Conservation (phyloP, 306 rosid species). For the Castanea sativa region DNA sequence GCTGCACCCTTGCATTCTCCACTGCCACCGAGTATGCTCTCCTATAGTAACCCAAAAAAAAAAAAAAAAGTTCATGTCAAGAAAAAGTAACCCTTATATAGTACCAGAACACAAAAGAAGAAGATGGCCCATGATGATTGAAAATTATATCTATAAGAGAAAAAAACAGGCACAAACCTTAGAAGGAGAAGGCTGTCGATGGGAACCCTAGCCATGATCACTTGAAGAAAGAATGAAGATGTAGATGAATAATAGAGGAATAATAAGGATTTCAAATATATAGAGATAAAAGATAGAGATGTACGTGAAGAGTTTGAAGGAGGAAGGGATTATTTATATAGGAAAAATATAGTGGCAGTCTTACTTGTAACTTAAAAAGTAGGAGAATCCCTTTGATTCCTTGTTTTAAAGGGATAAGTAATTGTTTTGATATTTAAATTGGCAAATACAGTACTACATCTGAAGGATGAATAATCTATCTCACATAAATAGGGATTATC, state of each 20-base stretch:
- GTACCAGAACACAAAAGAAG: neutral
- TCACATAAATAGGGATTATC: too few relatives aligned
- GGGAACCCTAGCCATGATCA: constrained; percentile 31
- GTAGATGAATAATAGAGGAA: neutral
- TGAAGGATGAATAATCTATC: too few relatives aligned
- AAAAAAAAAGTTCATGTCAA: neutral
- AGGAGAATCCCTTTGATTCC: neutral
- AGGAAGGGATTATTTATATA: constrained; percentile 14
- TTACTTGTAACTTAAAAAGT: neutral
- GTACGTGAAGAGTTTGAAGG: constrained; percentile 4
- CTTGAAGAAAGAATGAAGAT: neutral
- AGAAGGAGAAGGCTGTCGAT: constrained; percentile 19
- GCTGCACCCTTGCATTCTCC: constrained; percentile 14
- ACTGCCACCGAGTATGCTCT: constrained; percentile 13
- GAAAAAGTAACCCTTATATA: neutral
- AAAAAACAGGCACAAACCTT: constrained; percentile 17
- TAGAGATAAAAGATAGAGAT: too few relatives aligned
- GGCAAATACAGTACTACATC: too few relatives aligned
- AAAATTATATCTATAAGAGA: neutral
- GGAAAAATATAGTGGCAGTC: neutral
- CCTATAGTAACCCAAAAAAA: constrained; percentile 12
- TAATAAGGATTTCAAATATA: neutral
- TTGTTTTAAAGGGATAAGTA: neutral
- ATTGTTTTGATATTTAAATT: neutral
- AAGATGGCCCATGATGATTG: neutral